These are phyloP conservation scores for Aureobasidium sp. DNA, from an alignment of 2,329 filamentous ascomycete genomes.

Conservation along the genomic window DNA sequence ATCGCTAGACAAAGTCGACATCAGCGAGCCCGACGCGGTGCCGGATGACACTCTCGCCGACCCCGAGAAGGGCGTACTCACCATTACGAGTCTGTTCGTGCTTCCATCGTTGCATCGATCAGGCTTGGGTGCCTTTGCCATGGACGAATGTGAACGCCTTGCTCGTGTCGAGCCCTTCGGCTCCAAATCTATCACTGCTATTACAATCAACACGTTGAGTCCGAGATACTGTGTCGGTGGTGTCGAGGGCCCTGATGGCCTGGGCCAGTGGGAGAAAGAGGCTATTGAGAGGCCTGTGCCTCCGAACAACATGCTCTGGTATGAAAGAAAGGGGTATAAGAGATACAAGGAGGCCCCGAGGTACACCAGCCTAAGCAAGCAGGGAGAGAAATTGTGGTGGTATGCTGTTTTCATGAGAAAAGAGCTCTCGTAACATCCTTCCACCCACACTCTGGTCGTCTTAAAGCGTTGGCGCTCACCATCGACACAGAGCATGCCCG, in stretches of 20 bases:
- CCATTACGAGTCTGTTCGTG: conserved; percentile 20
- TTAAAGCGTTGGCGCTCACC: too few relatives aligned
- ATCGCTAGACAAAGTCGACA: conserved; percentile 19
- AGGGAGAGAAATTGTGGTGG: conserved; percentile 4
- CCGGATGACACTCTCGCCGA: conserved; percentile 17
- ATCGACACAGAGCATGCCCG: too few relatives aligned
- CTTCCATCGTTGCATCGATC: conserved; percentile 18
- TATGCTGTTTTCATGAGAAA: conserved; percentile 2
- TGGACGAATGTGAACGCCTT: conserved; percentile 18
- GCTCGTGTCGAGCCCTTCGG: conserved; percentile 19
- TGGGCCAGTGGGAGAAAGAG: conserved; percentile 15
- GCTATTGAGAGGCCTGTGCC: background rate
- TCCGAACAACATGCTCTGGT: conserved; percentile 18
- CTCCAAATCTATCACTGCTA: conserved; percentile 11
- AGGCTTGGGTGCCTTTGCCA: conserved; percentile 19
- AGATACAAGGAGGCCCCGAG: conserved; percentile 19
- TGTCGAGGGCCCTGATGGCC: conserved; percentile 16
- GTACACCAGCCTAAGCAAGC: conserved; percentile 1
- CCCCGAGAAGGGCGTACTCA: conserved; percentile 16
- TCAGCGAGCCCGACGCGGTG: background rate
- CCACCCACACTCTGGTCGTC: too few relatives aligned
- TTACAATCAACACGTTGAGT: conserved; percentile 19
- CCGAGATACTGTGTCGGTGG: conserved; percentile 16
- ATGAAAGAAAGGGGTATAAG: conserved; percentile 18
- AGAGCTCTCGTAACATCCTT: background rate